These are phyloP conservation scores for Phoma sp. DNA, from an alignment of 2,329 filamentous ascomycete genomes.

Conservation along the genomic window DNA sequence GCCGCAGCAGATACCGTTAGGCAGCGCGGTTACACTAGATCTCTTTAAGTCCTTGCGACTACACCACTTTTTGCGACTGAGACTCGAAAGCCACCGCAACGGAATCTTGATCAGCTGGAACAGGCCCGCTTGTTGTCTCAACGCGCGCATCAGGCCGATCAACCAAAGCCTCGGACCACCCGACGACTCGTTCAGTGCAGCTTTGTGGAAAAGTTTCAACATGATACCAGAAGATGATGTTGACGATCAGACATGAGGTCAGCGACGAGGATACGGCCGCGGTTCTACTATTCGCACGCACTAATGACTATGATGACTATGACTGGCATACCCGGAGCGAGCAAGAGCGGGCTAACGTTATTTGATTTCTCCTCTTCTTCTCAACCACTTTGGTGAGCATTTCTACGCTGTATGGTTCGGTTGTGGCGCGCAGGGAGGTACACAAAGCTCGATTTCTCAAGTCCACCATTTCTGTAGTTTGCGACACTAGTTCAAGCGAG, in stretches of 20 bases:
- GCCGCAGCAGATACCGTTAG: constrained; percentile 47
- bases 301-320: constrained; percentile 46
- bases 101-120: constrained; percentile 17
- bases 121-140: constrained; percentile 22
- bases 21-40: constrained; percentile 6
- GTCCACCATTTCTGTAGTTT: constrained; percentile 1
- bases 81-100: constrained; percentile 13
- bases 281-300: constrained; percentile 27
- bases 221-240: constrained; percentile 37
- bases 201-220: constrained; percentile 33
- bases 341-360: constrained; percentile 27
- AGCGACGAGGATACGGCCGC: constrained; percentile 26
- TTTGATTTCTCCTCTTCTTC: constrained; percentile 21
- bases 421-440: constrained; percentile 9
- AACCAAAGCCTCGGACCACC: neutral
- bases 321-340: constrained; percentile 44
- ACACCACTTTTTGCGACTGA: neutral
- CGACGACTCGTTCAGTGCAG: neutral
- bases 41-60: neutral
- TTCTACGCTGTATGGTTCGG: neutral
- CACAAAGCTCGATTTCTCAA: constrained; percentile 12
- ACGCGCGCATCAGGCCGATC: constrained; percentile 12
- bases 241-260: constrained; percentile 32
- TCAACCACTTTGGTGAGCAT: constrained; percentile 6
- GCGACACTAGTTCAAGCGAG: neutral